Evolutionary conservation across 768 basidiomycete species (phyloP).

Genomic region (Kwoniella sp.): DNA sequence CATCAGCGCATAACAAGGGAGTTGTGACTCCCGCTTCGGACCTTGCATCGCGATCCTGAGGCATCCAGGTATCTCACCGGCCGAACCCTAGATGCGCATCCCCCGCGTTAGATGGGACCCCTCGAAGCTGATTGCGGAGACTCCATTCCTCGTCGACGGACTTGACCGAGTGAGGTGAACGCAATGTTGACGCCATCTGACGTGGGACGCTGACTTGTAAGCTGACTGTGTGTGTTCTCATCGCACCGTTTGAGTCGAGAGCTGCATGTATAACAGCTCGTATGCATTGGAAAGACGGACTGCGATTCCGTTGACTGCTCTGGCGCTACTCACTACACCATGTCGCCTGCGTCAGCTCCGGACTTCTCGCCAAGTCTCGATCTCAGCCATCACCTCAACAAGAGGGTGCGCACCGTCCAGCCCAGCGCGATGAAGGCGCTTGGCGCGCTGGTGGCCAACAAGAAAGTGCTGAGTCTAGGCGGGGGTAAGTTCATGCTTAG

Average conservation of each 20-base stretch:
- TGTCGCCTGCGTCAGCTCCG: conserved; percentile 32
- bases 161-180: no score
- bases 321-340: not conserved
- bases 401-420: conserved; percentile 15
- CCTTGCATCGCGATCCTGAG: no score
- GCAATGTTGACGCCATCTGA: not conserved
- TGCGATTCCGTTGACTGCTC: not conserved
- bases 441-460: conserved; percentile 18
- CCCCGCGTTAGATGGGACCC: no score
- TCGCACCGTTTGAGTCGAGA: not conserved
- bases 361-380: conserved; percentile 24
- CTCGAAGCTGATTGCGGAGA: no score
- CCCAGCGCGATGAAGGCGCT: conserved; percentile 36
- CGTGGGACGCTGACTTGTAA: no score
- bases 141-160: no score
- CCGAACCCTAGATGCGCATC: no score
- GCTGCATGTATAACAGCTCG: not conserved
- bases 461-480: conserved; percentile 21
- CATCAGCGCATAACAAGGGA: no score
- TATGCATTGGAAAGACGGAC: not conserved
- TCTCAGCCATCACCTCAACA: conserved; percentile 26
- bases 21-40: no score
- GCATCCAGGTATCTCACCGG: no score
- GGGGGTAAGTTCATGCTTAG: conserved; percentile 19
- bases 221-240: no score